Conservation (phyloP, 108 stramenopile species). For the Stephanodiscus triporus region DNA sequence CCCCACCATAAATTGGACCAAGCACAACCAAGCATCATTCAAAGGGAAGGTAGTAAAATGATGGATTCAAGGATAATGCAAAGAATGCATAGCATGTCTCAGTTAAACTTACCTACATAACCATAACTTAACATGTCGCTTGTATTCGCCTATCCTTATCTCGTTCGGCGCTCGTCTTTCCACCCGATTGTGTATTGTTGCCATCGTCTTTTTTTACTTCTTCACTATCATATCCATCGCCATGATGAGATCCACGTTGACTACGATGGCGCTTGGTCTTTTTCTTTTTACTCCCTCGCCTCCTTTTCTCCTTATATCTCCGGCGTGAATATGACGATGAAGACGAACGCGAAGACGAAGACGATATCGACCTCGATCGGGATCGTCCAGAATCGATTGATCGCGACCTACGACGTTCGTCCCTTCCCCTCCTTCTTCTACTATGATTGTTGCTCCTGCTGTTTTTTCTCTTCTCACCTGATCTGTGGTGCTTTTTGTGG, state of each 20-base stretch:
- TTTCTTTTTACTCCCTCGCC: constrained; percentile 75
- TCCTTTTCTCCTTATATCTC: constrained; percentile 46
- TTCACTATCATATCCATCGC: neutral
- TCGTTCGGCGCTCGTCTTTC: neutral
- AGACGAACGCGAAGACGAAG: neutral
- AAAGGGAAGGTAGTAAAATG: neutral
- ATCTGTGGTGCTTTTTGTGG: neutral
- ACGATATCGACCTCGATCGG: neutral
- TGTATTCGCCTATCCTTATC: neutral
- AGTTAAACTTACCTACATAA: neutral
- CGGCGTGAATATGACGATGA: neutral
- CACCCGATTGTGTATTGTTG: neutral
- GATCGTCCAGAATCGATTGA: neutral
- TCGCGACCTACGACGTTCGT: neutral
- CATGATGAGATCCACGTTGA: neutral
- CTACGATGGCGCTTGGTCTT: constrained; percentile 11
- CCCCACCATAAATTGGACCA: neutral
- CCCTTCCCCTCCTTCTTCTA: neutral
- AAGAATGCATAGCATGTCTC: neutral
- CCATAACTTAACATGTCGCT: no score
- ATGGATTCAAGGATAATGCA: neutral
- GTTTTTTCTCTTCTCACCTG: neutral
- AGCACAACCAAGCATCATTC: neutral
- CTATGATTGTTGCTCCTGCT: neutral
- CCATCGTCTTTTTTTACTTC: neutral